phyloP scores from a whole-genome alignment of 2,329 filamentous ascomycete species.

The Fusarium solani-melongenae region DNA sequence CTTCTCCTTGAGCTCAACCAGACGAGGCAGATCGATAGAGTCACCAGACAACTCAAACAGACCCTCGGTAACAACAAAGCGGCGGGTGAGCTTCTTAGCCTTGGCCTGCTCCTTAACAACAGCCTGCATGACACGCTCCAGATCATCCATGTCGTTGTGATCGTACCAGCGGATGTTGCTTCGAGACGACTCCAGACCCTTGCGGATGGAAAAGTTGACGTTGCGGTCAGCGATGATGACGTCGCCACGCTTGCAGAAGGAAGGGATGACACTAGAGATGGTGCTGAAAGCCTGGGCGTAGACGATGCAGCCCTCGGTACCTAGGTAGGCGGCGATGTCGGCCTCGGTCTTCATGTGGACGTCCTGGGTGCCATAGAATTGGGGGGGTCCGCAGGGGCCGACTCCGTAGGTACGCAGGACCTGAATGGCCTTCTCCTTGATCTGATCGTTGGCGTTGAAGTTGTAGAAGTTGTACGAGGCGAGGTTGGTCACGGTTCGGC shows the following conservation, averaged over 20 bases:
- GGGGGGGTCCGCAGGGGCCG: slow-evolving; percentile 93
- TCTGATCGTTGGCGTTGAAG: slow-evolving; percentile 89
- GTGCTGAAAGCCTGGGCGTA: slow-evolving; percentile 97
- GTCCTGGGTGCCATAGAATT: slow-evolving; percentile 98
- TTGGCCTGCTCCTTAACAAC: slow-evolving; percentile 87
- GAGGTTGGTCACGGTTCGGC: slow-evolving; percentile 91
- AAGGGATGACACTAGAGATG: slow-evolving; percentile 95
- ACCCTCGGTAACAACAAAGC: slow-evolving; percentile 96
- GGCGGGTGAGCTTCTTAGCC: slow-evolving; percentile 86
- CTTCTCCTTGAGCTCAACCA: slow-evolving; percentile 92
- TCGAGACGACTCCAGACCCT: slow-evolving; percentile 91
- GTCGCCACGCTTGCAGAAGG: slow-evolving; percentile 96
- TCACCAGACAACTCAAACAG: slow-evolving; percentile 93
- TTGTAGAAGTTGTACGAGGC: slow-evolving; percentile 98
- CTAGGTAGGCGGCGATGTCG: slow-evolving; percentile 90
- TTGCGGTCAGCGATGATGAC: slow-evolving; percentile 96
- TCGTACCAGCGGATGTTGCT: slow-evolving; percentile 95
- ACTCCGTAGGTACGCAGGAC: slow-evolving; percentile 96
- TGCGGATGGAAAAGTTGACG: slow-evolving; percentile 93
- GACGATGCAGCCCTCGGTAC: slow-evolving; percentile 89
- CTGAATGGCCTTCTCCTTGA: slow-evolving; percentile 95
- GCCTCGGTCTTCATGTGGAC: slow-evolving; percentile 97
- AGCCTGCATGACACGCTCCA: slow-evolving; percentile 86
- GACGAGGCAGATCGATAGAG: slow-evolving; percentile 82
- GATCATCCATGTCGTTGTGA: slow-evolving; percentile 94